A percentile compares a stretch with the other conserved stretches of the same genome.
These are phyloP conservation scores for Gardenia jasminoides DNA, from an alignment of 257 asterid species.

Conservation along the genomic window DNA sequence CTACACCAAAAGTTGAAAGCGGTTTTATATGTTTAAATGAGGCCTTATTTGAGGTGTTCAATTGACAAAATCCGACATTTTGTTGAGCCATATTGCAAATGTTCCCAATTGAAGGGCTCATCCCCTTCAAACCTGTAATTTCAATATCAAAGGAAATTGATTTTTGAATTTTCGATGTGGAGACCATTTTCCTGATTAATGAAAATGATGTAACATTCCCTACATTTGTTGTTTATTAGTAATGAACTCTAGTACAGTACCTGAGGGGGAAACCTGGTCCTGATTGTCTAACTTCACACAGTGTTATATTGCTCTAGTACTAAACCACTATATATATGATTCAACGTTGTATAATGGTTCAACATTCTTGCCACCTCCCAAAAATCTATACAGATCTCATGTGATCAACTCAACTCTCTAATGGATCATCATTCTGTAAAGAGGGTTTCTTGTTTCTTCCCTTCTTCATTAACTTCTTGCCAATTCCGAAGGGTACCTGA, in stretches of 20 bases:
- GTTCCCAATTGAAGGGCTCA: neutral
- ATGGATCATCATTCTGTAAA: conserved; percentile 51
- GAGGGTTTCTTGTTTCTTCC: conserved; percentile 52
- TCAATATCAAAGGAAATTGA: neutral
- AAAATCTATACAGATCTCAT: neutral
- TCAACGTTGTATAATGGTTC: neutral
- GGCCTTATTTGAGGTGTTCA: neutral
- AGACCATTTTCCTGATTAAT: neutral
- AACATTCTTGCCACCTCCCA: neutral
- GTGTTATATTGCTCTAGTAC: neutral
- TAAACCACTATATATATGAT: neutral
- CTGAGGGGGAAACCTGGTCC: neutral
- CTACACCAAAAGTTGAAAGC: no score
- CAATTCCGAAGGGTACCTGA: conserved; percentile 37
- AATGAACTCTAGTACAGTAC: neutral
- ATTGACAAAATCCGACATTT: neutral
- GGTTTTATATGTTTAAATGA: no score
- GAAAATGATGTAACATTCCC: conserved; percentile 2
- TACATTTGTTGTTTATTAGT: neutral
- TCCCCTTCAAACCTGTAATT: neutral
- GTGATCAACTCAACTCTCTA: neutral
- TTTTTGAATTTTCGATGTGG: neutral
- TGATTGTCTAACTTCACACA: neutral
- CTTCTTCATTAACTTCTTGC: conserved; percentile 66
- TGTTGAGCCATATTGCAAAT: neutral